Evolutionary conservation across 2,329 filamentous ascomycete genomes (phyloP).

Genomic region (Drechslera avenae): DNA sequence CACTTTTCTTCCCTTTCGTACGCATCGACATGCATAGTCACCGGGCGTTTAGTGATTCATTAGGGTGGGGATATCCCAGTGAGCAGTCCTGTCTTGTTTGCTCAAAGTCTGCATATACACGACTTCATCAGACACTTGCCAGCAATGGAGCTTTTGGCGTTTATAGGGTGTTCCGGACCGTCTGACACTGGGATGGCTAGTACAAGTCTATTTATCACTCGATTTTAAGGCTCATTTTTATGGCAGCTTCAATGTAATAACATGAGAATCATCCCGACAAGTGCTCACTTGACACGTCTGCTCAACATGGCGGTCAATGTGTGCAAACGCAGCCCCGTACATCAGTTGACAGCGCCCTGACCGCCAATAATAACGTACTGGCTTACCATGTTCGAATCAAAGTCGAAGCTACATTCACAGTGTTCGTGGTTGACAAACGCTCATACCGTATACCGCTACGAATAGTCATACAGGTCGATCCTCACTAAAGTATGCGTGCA

Average conservation of each 20-base stretch:
- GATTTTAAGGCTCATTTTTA: neutral
- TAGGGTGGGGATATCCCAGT: constrained; percentile 23
- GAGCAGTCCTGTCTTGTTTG: constrained; percentile 25
- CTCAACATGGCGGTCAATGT: constrained; percentile 2
- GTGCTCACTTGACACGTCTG: neutral
- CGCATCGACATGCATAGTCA: constrained; percentile 12
- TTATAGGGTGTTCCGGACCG: constrained; percentile 11
- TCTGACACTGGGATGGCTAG: constrained; percentile 1
- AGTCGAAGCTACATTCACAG: neutral
- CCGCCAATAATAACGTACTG: neutral
- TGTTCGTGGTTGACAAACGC: constrained; percentile 4
- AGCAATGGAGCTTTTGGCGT: constrained; percentile 31
- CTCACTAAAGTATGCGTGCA: constrained; percentile 2
- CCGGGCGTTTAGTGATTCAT: constrained; percentile 25
- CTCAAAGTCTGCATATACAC: constrained; percentile 31
- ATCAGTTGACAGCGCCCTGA: neutral
- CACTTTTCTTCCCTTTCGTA: constrained; percentile 1
- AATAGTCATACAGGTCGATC: neutral
- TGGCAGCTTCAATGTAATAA: constrained; percentile 5
- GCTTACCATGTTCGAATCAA: neutral
- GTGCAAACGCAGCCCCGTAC: constrained; percentile 2
- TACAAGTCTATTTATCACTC: constrained; percentile 4
- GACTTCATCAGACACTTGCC: constrained; percentile 22
- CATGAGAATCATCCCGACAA: constrained; percentile 2
- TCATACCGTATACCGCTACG: neutral